Evolutionary conservation across 2,329 filamentous ascomycete species (phyloP), one percentile per base, ranked within the genome.

Genomic region (Aureobasidium sp.): DNA sequence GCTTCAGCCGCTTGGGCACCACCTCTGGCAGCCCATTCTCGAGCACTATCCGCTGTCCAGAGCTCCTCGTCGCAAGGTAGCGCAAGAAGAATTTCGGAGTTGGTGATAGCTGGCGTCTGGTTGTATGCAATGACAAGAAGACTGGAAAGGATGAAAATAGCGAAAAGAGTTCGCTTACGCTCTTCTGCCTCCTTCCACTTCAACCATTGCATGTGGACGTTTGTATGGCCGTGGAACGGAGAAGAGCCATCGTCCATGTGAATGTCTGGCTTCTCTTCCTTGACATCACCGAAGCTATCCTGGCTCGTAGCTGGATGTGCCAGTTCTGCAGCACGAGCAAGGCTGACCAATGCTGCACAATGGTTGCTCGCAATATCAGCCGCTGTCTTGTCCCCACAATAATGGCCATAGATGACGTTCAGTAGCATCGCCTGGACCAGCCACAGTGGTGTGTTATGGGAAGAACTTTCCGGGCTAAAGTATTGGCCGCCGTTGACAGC

Each of bases 341-440:
- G 83, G 72, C 91, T 96, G 59, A 97, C 91, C 45, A 99, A 78
- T 25, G 92, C 90, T 8, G 91, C 90, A 71, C 90, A 95, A 72
- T 97, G 93, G 1, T 90, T 96, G 65, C 88, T 92, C 1, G 93
- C 93, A 69, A 96, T 95, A 71, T 97, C 91, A 64, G 90, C 91
- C 27, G 91, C 89, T 59, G 86, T 87, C 76, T 95, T 93, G 72
- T 97, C 93, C 39, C 90, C 91, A 72, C 91, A 96, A 67, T 96
- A 95, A 73, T 97, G 90, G 14, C 93, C 93, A 71, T 96, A 97
- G 16, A 97, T 89, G 41, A 97, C 90, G 71, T 96, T 97, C 55
- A 99, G 81, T 9, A 97, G 79, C 93, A 97, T 97, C 0, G 93
- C 91, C 74, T 97, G 94, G 16, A 97, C 91, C 30, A 99, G 81